Conservation (phyloP, 2,329 filamentous ascomycete species). For the Arthrobotrys conoides region DNA sequence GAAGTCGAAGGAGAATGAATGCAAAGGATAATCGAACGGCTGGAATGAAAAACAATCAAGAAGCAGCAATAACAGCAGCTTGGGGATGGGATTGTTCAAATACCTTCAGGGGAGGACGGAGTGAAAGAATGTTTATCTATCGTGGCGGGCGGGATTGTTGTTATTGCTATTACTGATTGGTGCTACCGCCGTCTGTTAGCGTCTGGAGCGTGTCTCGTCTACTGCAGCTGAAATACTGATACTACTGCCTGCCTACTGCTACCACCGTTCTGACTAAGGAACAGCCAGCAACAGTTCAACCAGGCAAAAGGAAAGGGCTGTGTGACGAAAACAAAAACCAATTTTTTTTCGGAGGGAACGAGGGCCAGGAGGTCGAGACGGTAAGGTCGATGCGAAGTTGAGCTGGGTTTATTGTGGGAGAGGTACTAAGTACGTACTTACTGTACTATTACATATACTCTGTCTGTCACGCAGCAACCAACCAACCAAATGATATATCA, state of each 20-base stretch:
- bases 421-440: background rate
- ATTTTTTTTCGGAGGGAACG: slow-evolving; percentile 21
- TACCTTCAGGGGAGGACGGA: slow-evolving; percentile 56
- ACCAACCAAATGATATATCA: slow-evolving; percentile 3
- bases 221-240: slow-evolving; percentile 38
- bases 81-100: slow-evolving; percentile 50
- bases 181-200: slow-evolving; percentile 57
- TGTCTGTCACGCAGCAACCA: slow-evolving; percentile 1
- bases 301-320: background rate
- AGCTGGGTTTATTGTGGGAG: slow-evolving; percentile 13
- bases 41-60: slow-evolving; percentile 37
- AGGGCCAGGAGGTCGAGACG: slow-evolving; percentile 32
- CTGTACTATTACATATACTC: slow-evolving; percentile 1
- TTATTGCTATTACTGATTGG: slow-evolving; percentile 58
- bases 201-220: slow-evolving; percentile 52
- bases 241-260: background rate
- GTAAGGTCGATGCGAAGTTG: slow-evolving; percentile 52
- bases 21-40: slow-evolving; percentile 47
- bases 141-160: slow-evolving; percentile 29
- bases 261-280: background rate
- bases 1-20: slow-evolving; percentile 37
- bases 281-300: background rate
- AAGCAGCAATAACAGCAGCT: slow-evolving; percentile 1
- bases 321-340: slow-evolving; percentile 36
- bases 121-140: slow-evolving; percentile 60